Base-by-base conservation (phyloP, 140 eudicot genomes). In the Oenanthe javanica region DNA sequence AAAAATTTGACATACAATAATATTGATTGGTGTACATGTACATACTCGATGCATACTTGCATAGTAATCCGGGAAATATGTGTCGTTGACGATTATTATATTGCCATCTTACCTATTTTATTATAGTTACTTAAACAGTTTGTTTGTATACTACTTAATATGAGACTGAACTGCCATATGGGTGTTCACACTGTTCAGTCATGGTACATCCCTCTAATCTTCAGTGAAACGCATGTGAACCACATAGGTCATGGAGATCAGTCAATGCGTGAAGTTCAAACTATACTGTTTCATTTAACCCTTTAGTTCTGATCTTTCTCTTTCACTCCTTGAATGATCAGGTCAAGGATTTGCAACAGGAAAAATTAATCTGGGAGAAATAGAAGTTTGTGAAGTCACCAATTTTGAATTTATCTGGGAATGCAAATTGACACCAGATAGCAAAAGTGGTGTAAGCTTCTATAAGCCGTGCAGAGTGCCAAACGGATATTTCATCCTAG, bases 331-430 rank as follows among this genome's bases (percentile, higher is more conserved):
- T 78, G 74, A 47, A 81, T 76, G 59, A 69, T 38, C 93, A 92
- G 99, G 97, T 80, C 49, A 89, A 19, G 97, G 97, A 75, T 95
- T 95, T 57, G 93, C 90, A 12, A 83, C 82, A 1, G 88, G 92
- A 70, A 86, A 19, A 23, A 89, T 95, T 13, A 85, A 81, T 50
- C 79, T 95, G 83, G 99, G 99, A 64, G 99, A 92, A 86, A 36
- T 95, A 72, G 99, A 95, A 88, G 97, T 95, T 80, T 49, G 83
- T 27, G 81, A 89, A 86, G 77, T 89, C 81, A 88, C 89, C 19
- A 85, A 85, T 14, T 95, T 92, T 57, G 93, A 95, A 78, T 89
- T 90, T 77, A 81, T 95, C 12, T 95, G 96, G 92, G 93, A 91
- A 45, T 86, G 82, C 78, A 86, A 86, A 52, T 63, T 85, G 25